Base-by-base conservation (phyloP, 2,329 filamentous ascomycete species). In the Emericellopsis atlantica region DNA sequence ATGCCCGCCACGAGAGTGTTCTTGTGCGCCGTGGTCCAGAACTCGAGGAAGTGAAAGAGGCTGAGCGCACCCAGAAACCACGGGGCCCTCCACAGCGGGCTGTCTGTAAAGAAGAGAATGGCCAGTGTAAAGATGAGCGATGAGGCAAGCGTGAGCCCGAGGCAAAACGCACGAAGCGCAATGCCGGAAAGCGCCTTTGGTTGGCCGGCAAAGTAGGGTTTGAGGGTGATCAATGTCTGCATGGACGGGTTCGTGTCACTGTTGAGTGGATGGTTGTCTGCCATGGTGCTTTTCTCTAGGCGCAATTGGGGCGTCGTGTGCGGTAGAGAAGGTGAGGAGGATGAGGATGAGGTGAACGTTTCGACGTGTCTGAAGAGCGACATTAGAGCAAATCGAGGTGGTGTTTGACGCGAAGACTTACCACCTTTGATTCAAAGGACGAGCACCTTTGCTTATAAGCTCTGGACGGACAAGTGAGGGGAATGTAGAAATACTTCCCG, bases 11-110 rank as follows among this genome's bases (percentile, higher is more conserved):
- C 70, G 14, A 72, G 70, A 0, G 85, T 86, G 61, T 96, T 96
- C 64, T 84, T 85, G 42, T 72, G 68, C 8, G 90, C 89, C 0
- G 90, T 95, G 26, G 81, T 86, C 71, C 80, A 94, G 69, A 89
- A 98, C 63, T 98, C 92, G 59, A 96, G 79, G 63, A 95, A 96
- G 68, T 98, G 92, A 65, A 96, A 96, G 24, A 82, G 51, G 22
- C 81, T 74, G 37, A 96, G 79, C 12, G 78, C 67, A 40, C 66
- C 65, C 37, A 82, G 54, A 64, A 90, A 90, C 57, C 81, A 77
- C 24, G 76, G 73, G 7, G 74, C 57, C 43, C 78, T 74, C 77
- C 77, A 81, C 42, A 74, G 59, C 18, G 72, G 67, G 11, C 38
- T n/a, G 26, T 12, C 14, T 21, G 37, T 22, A 4, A 9, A 24